Base-by-base conservation (phyloP, 805 yeast species). In the Metschnikowia colocasiae region DNA sequence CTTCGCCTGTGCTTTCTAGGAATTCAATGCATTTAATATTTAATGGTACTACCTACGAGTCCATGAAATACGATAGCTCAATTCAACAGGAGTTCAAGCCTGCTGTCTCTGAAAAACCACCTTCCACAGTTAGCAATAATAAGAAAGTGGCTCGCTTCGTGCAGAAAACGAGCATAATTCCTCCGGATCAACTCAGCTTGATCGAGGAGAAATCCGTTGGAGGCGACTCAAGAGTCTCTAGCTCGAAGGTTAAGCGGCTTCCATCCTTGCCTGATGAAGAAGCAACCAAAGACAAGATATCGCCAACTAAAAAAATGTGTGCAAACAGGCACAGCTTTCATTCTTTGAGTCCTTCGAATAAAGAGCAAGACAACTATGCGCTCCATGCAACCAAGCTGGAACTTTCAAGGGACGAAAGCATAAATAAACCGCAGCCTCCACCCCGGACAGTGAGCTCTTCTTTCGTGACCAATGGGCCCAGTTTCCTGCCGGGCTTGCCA, bases 181-280 rank as follows among this genome's bases (percentile, higher is more conserved):
- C 64, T 1, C 58, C 53, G 15, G 75, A 71, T 51, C 74, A 64
- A 38, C 62, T 73, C 43, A 73, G 77, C 52, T 63, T 71, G 35
- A 72, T 73, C 16, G 75, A 72, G 52, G 77, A 73, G 47, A 65
- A 59, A 26, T 64, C 73, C 2, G 43, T 27, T 9, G n/a, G 35
- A 25, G 61, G 54, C 2, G 58, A 62, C 42, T 67, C 74, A 4
- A 59, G 75, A 48, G 45, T 49, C 6, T 52, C 71, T 6, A 71
- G 73, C 42, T 41, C 63, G 4, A 60, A 53, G n/a, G 47, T 50
- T 4, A 54, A 52, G 16, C 15, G 16, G 23, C 48, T 46, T 23
- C 47, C 50, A 7, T 23, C 29, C 12, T 43, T 43, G 35, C 41
- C 46, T 20, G 27, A 23, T 25, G 37, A 30, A 2, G 30, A 22